These are phyloP conservation scores for Annulohypoxylon nitens DNA, from an alignment of 495 filamentous ascomycete species.

Conservation along the genomic window DNA sequence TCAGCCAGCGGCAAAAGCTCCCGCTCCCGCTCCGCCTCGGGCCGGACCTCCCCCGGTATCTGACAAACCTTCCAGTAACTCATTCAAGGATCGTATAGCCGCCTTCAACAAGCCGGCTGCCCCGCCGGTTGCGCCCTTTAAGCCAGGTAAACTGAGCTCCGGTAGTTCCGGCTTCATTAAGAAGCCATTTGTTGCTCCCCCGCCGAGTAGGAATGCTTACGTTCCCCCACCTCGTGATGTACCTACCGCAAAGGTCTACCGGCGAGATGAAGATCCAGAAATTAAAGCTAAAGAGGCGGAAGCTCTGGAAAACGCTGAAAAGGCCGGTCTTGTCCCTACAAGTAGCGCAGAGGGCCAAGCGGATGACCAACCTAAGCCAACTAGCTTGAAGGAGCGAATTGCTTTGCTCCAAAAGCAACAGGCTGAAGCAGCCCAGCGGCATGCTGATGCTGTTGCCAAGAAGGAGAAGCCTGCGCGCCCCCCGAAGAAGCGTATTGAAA, in stretches of 20 bases:
- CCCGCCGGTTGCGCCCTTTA: slow-evolving; percentile 87
- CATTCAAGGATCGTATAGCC: slow-evolving; percentile 95
- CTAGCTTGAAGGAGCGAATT: slow-evolving; percentile 93
- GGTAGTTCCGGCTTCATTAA: slow-evolving; percentile 82
- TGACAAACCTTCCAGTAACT: slow-evolving; percentile 80
- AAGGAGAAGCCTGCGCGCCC: slow-evolving; percentile 91
- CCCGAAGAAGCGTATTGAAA: slow-evolving; percentile 81
- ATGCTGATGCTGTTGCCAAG: slow-evolving; percentile 81
- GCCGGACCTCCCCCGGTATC: slow-evolving; percentile 72
- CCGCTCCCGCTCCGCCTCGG: slow-evolving; percentile 60
- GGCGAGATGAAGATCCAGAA: slow-evolving; percentile 90
- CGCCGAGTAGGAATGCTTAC: slow-evolving; percentile 93
- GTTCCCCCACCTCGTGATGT: slow-evolving; percentile 76
- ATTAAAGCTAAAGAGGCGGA: slow-evolving; percentile 74
- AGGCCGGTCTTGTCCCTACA: slow-evolving; percentile 67
- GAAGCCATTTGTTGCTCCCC: slow-evolving; percentile 98
- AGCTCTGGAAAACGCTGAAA: slow-evolving; percentile 67
- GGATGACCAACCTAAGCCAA: slow-evolving; percentile 87
- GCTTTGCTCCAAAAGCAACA: slow-evolving; percentile 95
- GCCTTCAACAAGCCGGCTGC: slow-evolving; percentile 94
- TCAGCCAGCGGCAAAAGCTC: slow-evolving; percentile 61
- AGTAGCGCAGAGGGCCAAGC: slow-evolving; percentile 65
- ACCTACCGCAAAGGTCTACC: slow-evolving; percentile 79
- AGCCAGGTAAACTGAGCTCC: slow-evolving; percentile 73
- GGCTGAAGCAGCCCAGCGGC: slow-evolving; percentile 82